A percentile compares a stretch with the other conserved stretches of the same genome.
These are phyloP conservation scores for Colletotrichum euphorbiae DNA, from an alignment of 2,329 filamentous ascomycete species.

Conservation along the genomic window DNA sequence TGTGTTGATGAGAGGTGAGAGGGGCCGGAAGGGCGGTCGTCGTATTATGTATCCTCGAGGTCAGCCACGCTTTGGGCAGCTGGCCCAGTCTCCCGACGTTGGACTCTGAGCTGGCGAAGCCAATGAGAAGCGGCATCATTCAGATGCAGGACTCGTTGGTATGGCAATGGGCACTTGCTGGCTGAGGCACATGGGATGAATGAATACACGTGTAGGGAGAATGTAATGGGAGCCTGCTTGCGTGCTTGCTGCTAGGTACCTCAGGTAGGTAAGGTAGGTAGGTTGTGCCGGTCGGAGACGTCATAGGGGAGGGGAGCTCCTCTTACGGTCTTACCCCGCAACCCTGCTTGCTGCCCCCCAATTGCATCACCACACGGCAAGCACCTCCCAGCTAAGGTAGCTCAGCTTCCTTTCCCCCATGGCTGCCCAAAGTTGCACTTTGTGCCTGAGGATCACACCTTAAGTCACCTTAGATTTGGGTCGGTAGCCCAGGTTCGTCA, in stretches of 20 bases:
- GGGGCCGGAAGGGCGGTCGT: conserved; percentile 17
- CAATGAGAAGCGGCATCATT: conserved; percentile 11
- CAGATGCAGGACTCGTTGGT: conserved; percentile 15
- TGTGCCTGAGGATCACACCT: conserved; percentile 18
- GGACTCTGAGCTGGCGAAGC: neutral
- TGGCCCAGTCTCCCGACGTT: neutral
- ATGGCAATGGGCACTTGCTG: conserved; percentile 28
- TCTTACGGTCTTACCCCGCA: conserved; percentile 34
- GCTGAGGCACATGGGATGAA: conserved; percentile 21
- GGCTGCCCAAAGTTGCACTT: neutral
- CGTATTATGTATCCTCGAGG: conserved; percentile 28
- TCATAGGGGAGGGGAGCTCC: too few relatives aligned
- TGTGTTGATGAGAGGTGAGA: conserved; percentile 14
- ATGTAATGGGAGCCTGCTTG: too few relatives aligned
- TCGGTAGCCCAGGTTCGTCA: too few relatives aligned
- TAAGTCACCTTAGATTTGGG: too few relatives aligned
- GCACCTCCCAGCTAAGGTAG: neutral
- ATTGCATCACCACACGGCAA: conserved; percentile 23
- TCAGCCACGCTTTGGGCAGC: conserved; percentile 10
- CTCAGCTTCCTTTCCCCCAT: neutral
- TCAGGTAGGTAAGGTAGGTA: too few relatives aligned
- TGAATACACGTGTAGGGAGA: too few relatives aligned
- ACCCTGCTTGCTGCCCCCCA: neutral
- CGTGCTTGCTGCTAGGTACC: too few relatives aligned
- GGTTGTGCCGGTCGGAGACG: too few relatives aligned